Evolutionary conservation across 106 monocot genomes (phyloP).

Genomic region (Phalaenopsis aphrodite): DNA sequence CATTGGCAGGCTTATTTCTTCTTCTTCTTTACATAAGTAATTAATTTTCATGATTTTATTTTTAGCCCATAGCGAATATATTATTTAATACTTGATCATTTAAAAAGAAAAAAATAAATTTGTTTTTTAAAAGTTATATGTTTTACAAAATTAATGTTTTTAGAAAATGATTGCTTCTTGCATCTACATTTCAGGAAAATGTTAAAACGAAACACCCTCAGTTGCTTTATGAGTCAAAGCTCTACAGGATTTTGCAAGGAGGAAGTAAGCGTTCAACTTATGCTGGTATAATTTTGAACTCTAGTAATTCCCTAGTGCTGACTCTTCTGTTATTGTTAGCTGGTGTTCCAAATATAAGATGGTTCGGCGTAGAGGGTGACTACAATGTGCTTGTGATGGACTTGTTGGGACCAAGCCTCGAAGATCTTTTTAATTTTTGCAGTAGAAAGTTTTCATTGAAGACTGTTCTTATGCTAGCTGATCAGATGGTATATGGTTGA

Average conservation of each 20-base stretch:
- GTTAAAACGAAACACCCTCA: constrained; percentile 27
- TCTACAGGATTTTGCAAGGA: constrained; percentile 25
- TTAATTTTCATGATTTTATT: background rate
- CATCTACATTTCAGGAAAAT: constrained; percentile 23
- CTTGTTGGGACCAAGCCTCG: constrained; percentile 84
- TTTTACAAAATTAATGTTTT: background rate
- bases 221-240: constrained; percentile 27
- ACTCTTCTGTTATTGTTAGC: constrained; percentile 30
- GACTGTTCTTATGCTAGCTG: constrained; percentile 92
- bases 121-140: background rate
- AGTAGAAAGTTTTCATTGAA: constrained; percentile 82
- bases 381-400: constrained; percentile 97
- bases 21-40: background rate
- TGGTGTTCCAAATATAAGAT: constrained; percentile 82
- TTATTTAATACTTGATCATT: background rate
- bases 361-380: constrained; percentile 94
- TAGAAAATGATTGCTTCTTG: background rate
- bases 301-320: background rate
- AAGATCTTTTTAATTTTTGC: constrained; percentile 92
- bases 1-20: background rate
- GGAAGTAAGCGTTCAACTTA: constrained; percentile 20
- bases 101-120: background rate
- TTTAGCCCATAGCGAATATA: background rate
- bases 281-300: background rate
- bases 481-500: constrained; percentile 69